Evolutionary conservation across 306 rosid species (phyloP).

Genomic region (Trichosanthes truncata): DNA sequence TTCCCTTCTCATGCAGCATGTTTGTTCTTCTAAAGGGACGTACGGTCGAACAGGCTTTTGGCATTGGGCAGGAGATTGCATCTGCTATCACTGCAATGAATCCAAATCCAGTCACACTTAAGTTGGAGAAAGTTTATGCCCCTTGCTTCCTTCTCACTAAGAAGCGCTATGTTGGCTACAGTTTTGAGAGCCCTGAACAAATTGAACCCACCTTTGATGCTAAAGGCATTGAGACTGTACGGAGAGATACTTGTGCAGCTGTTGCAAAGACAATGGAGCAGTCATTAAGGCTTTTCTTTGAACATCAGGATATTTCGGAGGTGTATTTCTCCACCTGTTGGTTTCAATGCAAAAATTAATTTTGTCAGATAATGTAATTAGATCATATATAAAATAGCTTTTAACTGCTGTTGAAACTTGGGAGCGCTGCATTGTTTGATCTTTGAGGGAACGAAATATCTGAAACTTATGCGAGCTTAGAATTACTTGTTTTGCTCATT

Average conservation of each 20-base stretch:
- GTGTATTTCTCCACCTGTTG: conserved; percentile 21
- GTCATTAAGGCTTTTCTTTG: conserved; percentile 77
- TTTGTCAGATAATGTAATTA: not conserved
- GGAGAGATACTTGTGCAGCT: conserved; percentile 89
- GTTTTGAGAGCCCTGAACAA: conserved; percentile 78
- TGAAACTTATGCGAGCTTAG: not conserved
- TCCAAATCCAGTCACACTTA: conserved; percentile 85
- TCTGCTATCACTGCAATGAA: conserved; percentile 79
- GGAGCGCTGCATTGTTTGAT: not conserved
- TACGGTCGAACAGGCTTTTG: conserved; percentile 51
- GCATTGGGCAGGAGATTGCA: conserved; percentile 85
- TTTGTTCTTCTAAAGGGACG: conserved; percentile 94
- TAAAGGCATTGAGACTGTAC: conserved; percentile 92
- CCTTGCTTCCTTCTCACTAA: conserved; percentile 88
- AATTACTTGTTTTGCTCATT: not conserved
- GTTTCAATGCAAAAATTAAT: not conserved
- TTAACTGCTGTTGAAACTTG: conserved; percentile 7
- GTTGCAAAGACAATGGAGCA: conserved; percentile 84
- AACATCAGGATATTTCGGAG: conserved; percentile 56
- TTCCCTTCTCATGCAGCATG: conserved; percentile 51
- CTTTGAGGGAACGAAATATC: not conserved
- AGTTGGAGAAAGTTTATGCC: conserved; percentile 89
- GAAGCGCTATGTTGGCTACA: conserved; percentile 94
- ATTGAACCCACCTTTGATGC: conserved; percentile 78
- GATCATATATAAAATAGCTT: not conserved